Evolutionary conservation across 2,329 filamentous ascomycete species (phyloP), one percentile per base, ranked within the genome.

Genomic region (Colletotrichum liriopes): DNA sequence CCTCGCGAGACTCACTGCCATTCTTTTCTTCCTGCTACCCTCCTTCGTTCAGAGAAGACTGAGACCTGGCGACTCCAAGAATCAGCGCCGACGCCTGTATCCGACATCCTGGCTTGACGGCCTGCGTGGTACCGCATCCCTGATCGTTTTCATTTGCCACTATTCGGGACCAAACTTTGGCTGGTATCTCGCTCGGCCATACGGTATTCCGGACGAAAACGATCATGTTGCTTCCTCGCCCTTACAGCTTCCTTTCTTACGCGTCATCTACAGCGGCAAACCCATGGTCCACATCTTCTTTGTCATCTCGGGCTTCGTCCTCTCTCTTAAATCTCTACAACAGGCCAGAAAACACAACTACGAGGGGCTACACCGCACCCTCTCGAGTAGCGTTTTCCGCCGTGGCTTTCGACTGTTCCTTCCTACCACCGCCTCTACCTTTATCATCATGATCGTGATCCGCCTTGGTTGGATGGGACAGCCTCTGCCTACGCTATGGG

Each of bases 211-310:
- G 5, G 49, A 73, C 16, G 65, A 73, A 7, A 81, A 84, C 60
- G 78, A 79, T 20, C 77, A 75, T 52, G 75, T 61, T 73, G 75
- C 75, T 59, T 80, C 80, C 5, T 81, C 80, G 11, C 77, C 76
- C 18, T 73, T 87, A 23, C 86, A 87, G 76, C 77, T 86, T 14
- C 86, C 86, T 1, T 83, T 84, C 65, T 6, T 86, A 8, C 82
- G 84, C 62, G 78, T 86, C 41, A 66, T 86, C 23, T 85, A 81
- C 74, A 83, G 83, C n/a, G 85, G 85, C 23, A 80, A 82, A 26
- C 84, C 85, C 9, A 85, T 86, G 84, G 86, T 88, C 5, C 83
- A 86, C 75, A 82, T 88, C 56, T 87, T 88, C 77, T 87, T 87
- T 77, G 82, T 87, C 73, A 85, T 88, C 45, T 87, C 85, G 1